Evolutionary conservation across 495 filamentous ascomycete species (phyloP).

Genomic region (Podospora pseudoanserina): DNA sequence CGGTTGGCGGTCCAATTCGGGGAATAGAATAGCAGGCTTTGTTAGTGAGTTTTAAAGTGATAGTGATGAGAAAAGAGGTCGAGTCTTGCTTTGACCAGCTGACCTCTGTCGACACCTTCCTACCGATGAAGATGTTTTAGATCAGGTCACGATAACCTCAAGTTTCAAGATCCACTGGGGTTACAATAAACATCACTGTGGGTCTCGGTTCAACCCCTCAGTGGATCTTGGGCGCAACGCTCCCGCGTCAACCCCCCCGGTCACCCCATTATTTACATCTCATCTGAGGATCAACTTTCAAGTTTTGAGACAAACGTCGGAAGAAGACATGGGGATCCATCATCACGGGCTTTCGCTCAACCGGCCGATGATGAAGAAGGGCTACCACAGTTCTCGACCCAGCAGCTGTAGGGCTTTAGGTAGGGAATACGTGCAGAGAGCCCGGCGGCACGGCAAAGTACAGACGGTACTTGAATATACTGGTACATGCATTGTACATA

Average conservation of each 20-base stretch:
- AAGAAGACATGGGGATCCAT: not conserved
- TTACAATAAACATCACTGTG: not conserved
- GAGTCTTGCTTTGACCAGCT: not conserved
- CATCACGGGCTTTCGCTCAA: not conserved
- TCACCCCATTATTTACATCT: not conserved
- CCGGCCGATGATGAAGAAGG: no score
- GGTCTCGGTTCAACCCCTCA: not conserved
- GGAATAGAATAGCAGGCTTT: not conserved
- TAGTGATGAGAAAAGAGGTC: not conserved
- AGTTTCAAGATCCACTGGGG: not conserved
- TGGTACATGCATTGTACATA: conserved; percentile 10
- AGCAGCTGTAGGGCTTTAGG: not conserved
- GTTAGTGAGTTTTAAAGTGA: not conserved
- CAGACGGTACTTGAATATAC: conserved; percentile 4
- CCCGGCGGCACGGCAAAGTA: not conserved
- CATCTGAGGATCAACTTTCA: not conserved
- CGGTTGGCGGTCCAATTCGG: not conserved
- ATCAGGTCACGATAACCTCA: not conserved
- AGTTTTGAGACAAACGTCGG: not conserved
- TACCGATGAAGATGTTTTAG: not conserved
- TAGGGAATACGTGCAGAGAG: not conserved
- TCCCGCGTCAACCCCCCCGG: not conserved
- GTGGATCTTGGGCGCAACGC: not conserved
- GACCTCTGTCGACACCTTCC: not conserved
- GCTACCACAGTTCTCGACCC: not conserved